Percentiles rank a stretch among this genome's conserved stretches.
phyloP scores from a whole-genome alignment of 2,329 filamentous ascomycete genomes.

The Fusarium albidum region DNA sequence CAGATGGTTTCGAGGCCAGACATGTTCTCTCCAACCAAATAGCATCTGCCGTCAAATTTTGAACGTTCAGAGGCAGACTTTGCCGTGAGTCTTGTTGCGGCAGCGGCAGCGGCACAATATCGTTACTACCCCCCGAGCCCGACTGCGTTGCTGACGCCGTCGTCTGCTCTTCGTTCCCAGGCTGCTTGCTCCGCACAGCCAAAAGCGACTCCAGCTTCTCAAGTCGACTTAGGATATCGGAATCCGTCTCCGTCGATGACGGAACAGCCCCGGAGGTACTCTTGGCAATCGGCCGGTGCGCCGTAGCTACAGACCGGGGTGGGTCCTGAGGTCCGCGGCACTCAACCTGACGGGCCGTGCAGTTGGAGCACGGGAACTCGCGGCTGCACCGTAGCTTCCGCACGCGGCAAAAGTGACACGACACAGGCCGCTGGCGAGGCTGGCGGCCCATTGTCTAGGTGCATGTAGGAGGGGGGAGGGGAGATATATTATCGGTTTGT shows the following conservation, averaged over 20 bases:
- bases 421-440: conserved; percentile 46
- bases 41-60: conserved; percentile 46
- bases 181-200: conserved; percentile 25
- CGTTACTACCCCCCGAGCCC: conserved; percentile 9
- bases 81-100: conserved; percentile 13
- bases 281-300: conserved; percentile 21
- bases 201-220: conserved; percentile 41
- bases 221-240: conserved; percentile 34
- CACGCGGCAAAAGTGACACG: conserved; percentile 46
- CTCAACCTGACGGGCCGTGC: conserved; percentile 45
- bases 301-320: conserved; percentile 25
- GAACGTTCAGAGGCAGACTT: conserved; percentile 41
- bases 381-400: conserved; percentile 49
- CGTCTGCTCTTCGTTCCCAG: conserved; percentile 10
- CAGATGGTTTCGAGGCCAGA: conserved; percentile 41
- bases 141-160: conserved; percentile 4
- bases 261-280: conserved; percentile 1
- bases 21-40: conserved; percentile 45
- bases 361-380: conserved; percentile 48
- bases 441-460: conserved; percentile 41
- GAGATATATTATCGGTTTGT: not conserved
- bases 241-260: conserved; percentile 13
- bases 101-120: conserved; percentile 2
- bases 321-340: conserved; percentile 41
- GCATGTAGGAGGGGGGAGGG: not conserved